phyloP scores from a whole-genome alignment of 2,329 filamentous ascomycete genomes.

The Sporothrix globosa region DNA sequence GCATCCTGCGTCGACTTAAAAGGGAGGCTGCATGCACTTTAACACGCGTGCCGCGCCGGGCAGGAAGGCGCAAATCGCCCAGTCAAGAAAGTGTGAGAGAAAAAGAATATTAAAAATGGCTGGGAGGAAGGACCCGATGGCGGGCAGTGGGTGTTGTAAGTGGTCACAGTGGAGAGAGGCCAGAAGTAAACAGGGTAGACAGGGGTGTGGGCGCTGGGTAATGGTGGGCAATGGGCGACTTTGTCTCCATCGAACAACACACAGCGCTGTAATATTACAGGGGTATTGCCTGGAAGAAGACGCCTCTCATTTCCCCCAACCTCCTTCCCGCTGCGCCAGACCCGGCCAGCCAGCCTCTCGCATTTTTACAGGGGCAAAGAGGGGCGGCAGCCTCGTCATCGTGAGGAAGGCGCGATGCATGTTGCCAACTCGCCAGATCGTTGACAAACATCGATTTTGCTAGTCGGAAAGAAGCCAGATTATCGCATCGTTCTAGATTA shows the following conservation, averaged over 20 bases:
- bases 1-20: conserved; percentile 28
- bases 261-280: conserved; percentile 13
- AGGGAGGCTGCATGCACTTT: conserved; percentile 28
- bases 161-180: conserved; percentile 19
- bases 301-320: conserved; percentile 31
- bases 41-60: conserved; percentile 20
- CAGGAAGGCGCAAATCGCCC: conserved; percentile 24
- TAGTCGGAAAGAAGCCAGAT: not conserved
- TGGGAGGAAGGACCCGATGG: conserved; percentile 26
- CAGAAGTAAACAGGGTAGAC: conserved; percentile 6
- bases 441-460: not conserved
- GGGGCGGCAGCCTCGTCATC: conserved; percentile 21
- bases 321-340: conserved; percentile 21
- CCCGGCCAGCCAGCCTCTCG: conserved; percentile 29
- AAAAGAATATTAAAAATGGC: conserved; percentile 29
- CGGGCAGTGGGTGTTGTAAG: conserved; percentile 11
- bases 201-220: not conserved
- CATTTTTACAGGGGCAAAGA: conserved; percentile 24
- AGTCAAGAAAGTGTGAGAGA: conserved; percentile 14
- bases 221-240: conserved; percentile 9
- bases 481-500: not conserved
- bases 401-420: conserved; percentile 9
- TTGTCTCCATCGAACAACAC: not conserved
- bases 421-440: conserved; percentile 5
- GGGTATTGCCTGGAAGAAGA: conserved; percentile 24